These are phyloP conservation scores for Gigaspora rosea DNA, from an alignment of 192 early-diverging fungal species.

Conservation along the genomic window DNA sequence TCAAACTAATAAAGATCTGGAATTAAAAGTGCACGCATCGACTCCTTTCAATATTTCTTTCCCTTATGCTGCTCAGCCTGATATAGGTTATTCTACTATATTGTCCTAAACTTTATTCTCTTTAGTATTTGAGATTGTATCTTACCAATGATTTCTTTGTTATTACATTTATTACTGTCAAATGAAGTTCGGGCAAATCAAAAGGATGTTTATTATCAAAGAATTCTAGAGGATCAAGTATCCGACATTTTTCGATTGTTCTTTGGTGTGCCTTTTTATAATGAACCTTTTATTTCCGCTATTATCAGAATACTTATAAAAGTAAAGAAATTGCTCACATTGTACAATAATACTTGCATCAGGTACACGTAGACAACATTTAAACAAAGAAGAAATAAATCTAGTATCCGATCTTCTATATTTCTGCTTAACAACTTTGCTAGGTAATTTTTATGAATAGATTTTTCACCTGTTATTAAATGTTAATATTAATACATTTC, in stretches of 20 bases:
- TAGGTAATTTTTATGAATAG: constrained; percentile 43
- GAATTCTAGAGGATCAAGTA: constrained; percentile 64
- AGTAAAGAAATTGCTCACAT: background rate
- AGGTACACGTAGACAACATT: constrained; percentile 61
- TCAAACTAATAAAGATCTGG: too few relatives aligned
- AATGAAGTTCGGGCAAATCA: constrained; percentile 81
- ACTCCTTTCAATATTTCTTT: constrained; percentile 34
- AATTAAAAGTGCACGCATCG: too few relatives aligned
- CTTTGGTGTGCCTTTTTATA: constrained; percentile 49
- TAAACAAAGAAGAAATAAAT: constrained; percentile 66
- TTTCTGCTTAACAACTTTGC: constrained; percentile 70
- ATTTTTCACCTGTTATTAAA: constrained; percentile 13
- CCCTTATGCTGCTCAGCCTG: constrained; percentile 75
- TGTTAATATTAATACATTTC: background rate
- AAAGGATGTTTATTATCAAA: constrained; percentile 86
- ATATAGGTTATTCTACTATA: constrained; percentile 59
- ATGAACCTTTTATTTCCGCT: background rate
- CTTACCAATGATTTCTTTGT: background rate
- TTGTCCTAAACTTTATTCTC: background rate
- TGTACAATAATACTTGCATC: background rate
- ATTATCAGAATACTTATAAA: constrained; percentile 1
- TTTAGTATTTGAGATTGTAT: background rate
- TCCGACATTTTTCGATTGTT: constrained; percentile 62
- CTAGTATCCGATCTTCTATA: constrained; percentile 68
- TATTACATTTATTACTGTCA: background rate